Conservation (phyloP, 1,284 basidiomycete species). For the Cystobasidium pallidum region DNA sequence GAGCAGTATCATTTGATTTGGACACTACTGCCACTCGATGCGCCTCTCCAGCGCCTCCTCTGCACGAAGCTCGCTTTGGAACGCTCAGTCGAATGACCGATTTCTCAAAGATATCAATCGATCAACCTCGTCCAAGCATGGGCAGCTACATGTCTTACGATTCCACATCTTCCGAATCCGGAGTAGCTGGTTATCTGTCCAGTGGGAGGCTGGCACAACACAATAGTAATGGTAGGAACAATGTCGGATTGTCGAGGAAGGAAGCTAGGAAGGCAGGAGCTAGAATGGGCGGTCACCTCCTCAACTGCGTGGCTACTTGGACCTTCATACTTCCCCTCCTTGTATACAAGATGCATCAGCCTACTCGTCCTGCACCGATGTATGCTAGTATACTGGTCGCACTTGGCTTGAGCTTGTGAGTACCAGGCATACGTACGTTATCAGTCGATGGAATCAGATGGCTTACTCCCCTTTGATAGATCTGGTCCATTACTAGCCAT, state of each 20-base stretch:
- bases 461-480: neutral
- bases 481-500: constrained; percentile 37
- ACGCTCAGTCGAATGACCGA: constrained; percentile 35
- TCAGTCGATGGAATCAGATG: neutral
- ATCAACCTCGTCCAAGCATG: constrained; percentile 42
- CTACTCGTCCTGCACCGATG: constrained; percentile 22
- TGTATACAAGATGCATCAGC: constrained; percentile 38
- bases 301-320: constrained; percentile 33
- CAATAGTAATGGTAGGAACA: neutral
- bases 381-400: constrained; percentile 35
- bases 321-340: constrained; percentile 39
- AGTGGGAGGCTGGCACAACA: constrained; percentile 6
- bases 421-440: neutral
- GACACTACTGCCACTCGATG: constrained; percentile 24
- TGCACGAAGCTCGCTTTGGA: constrained; percentile 16
- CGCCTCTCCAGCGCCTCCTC: constrained; percentile 17
- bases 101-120: constrained; percentile 27
- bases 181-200: constrained; percentile 34
- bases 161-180: constrained; percentile 11
- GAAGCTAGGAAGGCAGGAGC: constrained; percentile 37
- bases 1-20: constrained; percentile 30
- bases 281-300: constrained; percentile 42
- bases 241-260: constrained; percentile 17
- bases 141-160: constrained; percentile 40
- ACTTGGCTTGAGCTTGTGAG: constrained; percentile 30